A percentile compares a stretch with the other conserved stretches of the same genome.
Conservation (phyloP, 345 rosid species). For the Mangifera indica region DNA sequence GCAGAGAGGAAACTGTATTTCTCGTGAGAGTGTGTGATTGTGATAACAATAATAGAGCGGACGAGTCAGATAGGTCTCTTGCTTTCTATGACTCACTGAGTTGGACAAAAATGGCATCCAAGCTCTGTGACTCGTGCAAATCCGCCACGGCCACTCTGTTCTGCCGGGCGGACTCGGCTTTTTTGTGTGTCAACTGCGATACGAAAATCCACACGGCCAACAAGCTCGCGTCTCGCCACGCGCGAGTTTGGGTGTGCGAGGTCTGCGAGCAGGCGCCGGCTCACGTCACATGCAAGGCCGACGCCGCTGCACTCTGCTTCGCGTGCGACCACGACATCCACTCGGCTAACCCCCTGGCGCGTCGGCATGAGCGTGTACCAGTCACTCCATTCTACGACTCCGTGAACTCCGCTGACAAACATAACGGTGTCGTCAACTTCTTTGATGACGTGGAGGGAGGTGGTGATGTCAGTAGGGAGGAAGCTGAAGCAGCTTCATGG, state of each 20-base stretch:
- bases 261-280: constrained; percentile 99
- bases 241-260: constrained; percentile 85
- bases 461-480: constrained; percentile 63
- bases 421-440: constrained; percentile 39
- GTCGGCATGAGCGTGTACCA: constrained; percentile 87
- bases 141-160: constrained; percentile 81
- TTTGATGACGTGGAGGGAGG: constrained; percentile 44
- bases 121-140: constrained; percentile 89
- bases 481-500: constrained; percentile 88
- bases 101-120: constrained; percentile 61
- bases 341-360: constrained; percentile 91
- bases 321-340: constrained; percentile 97
- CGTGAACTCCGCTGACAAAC: constrained; percentile 35
- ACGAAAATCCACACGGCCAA: constrained; percentile 83
- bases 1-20: neutral
- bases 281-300: constrained; percentile 94
- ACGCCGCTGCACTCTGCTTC: constrained; percentile 96
- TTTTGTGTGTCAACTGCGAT: constrained; percentile 82
- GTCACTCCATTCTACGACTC: constrained; percentile 74
- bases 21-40: neutral
- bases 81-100: neutral
- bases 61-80: too few relatives aligned
- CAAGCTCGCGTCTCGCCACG: constrained; percentile 95
- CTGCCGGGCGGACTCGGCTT: constrained; percentile 94
- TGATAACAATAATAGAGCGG: neutral